Evolutionary conservation across 108 stramenopile genomes (phyloP).

Genomic region (Hondaea fermentalgiana): DNA sequence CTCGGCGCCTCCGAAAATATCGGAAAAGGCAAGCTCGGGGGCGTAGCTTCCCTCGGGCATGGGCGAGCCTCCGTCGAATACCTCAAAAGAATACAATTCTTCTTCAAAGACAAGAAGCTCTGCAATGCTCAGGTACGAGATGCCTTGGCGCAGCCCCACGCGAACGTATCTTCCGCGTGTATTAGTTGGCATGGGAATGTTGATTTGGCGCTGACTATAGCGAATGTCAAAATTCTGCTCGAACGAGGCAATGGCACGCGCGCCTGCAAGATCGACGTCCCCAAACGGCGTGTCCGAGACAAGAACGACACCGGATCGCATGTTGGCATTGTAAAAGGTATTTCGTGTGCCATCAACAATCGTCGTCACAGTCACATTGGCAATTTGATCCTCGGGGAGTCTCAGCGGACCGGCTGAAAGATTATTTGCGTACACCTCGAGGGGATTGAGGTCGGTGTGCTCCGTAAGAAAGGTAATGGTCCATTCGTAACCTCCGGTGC

Average conservation of each 20-base stretch:
- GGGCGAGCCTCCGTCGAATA: not conserved
- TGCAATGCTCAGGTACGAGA: not conserved
- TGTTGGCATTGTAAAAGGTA: constrained; percentile 10
- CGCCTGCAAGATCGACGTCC: not conserved
- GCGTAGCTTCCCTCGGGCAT: not conserved
- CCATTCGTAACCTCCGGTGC: not conserved
- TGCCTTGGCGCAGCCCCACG: not conserved
- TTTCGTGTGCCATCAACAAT: not conserved
- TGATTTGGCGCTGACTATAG: not conserved
- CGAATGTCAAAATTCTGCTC: not conserved
- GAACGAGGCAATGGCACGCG: not conserved
- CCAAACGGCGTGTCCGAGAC: not conserved
- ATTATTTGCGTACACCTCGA: not conserved
- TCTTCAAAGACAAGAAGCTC: not conserved
- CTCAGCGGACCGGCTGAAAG: not conserved
- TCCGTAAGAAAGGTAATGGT: constrained; percentile 6
- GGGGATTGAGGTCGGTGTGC: not conserved
- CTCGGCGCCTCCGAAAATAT: not conserved
- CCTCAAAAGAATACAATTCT: not conserved
- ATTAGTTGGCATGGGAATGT: not conserved
- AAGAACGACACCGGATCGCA: not conserved
- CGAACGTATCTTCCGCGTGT: not conserved
- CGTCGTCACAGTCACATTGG: not conserved
- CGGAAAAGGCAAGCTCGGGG: not conserved
- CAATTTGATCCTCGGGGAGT: not conserved